Conservation (phyloP, 768 basidiomycete genomes). For the Phanerodontia chrysosporium region DNA sequence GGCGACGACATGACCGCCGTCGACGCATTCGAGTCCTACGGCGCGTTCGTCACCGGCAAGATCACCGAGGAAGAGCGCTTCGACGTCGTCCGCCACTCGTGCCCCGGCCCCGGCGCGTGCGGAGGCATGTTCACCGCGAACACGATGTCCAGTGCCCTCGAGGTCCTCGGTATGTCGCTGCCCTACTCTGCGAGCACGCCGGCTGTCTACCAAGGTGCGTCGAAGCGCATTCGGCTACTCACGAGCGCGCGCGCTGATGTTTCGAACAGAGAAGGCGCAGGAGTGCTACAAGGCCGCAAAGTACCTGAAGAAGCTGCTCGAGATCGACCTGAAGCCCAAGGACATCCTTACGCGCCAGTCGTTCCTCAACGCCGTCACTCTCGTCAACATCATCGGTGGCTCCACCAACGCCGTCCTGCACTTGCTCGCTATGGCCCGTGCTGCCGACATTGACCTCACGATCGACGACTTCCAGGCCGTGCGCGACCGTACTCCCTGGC, state of each 20-base stretch:
- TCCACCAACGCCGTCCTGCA: slow-evolving; percentile 89
- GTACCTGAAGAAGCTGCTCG: slow-evolving; percentile 71
- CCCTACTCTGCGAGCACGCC: slow-evolving; percentile 81
- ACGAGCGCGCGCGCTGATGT: background rate
- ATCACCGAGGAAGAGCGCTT: slow-evolving; percentile 78
- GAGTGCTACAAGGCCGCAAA: slow-evolving; percentile 78
- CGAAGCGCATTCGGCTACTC: no score
- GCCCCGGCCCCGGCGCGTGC: slow-evolving; percentile 81
- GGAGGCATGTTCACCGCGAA: slow-evolving; percentile 70
- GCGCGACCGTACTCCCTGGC: slow-evolving; percentile 74
- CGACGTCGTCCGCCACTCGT: slow-evolving; percentile 82
- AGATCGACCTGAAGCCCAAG: slow-evolving; percentile 80
- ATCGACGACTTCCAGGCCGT: slow-evolving; percentile 87
- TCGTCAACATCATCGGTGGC: slow-evolving; percentile 78
- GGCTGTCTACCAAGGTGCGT: slow-evolving; percentile 61
- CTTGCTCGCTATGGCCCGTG: slow-evolving; percentile 79
- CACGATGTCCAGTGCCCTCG: slow-evolving; percentile 83
- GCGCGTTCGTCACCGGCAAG: slow-evolving; percentile 71
- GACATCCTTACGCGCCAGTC: slow-evolving; percentile 66
- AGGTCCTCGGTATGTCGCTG: slow-evolving; percentile 81
- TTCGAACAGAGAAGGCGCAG: slow-evolving; percentile 66
- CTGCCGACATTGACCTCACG: slow-evolving; percentile 66
- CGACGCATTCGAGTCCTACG: slow-evolving; percentile 83
- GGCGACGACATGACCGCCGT: slow-evolving; percentile 84
- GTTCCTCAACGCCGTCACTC: slow-evolving; percentile 80